Conservation (phyloP, 108 stramenopile species). For the Schizochytrium sp. region DNA sequence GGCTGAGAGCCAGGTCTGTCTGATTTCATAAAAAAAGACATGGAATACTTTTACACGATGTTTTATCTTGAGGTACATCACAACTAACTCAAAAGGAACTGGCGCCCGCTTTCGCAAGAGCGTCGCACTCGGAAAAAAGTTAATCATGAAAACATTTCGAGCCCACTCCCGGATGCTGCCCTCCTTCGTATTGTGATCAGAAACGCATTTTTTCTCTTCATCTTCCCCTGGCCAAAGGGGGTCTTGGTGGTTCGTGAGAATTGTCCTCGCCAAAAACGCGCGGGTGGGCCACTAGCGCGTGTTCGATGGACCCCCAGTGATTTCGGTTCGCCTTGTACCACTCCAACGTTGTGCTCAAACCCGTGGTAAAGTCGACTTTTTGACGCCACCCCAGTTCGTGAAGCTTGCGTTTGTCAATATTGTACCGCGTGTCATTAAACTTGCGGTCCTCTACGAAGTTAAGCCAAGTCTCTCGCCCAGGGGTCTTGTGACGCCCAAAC, state of each 20-base stretch:
- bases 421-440: conserved; percentile 98
- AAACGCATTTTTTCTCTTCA: too few relatives aligned
- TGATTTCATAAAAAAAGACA: too few relatives aligned
- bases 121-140: too few relatives aligned
- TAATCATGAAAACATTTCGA: too few relatives aligned
- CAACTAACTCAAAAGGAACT: too few relatives aligned
- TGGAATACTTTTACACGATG: too few relatives aligned
- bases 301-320: conserved; percentile 89
- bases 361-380: conserved; percentile 88
- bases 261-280: conserved; percentile 43
- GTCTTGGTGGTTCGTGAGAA: not conserved
- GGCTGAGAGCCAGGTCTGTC: too few relatives aligned
- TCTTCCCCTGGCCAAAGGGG: too few relatives aligned
- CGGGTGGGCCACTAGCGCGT: conserved; percentile 92
- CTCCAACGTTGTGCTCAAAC: conserved; percentile 77
- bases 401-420: conserved; percentile 79
- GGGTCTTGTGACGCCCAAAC: conserved; percentile 42
- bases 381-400: conserved; percentile 80
- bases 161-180: too few relatives aligned
- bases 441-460: conserved; percentile 84
- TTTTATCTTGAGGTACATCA: too few relatives aligned
- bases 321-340: conserved; percentile 80
- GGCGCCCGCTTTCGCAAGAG: too few relatives aligned
- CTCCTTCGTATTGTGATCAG: too few relatives aligned
- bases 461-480: conserved; percentile 37